Evolutionary conservation across 441 rosid genomes (phyloP).

Genomic region (Pelargonium cotyledonis): DNA sequence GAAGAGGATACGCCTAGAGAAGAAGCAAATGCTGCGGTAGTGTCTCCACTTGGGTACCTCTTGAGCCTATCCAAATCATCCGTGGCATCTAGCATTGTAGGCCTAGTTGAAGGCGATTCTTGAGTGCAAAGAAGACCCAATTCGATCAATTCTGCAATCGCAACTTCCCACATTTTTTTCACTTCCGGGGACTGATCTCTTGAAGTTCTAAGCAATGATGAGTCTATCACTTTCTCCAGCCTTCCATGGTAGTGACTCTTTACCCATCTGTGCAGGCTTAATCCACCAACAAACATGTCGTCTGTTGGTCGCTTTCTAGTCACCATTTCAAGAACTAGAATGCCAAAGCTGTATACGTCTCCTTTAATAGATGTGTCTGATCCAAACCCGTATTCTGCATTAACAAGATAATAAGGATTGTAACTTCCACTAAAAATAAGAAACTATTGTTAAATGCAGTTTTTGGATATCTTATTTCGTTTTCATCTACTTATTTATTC

Average conservation of each 20-base stretch:
- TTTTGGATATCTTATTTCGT: no score
- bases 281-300: slow-evolving; percentile 29
- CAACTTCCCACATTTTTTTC: slow-evolving; percentile 46
- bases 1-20: slow-evolving; percentile 51
- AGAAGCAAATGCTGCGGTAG: slow-evolving; percentile 40
- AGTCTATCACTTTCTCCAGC: slow-evolving; percentile 37
- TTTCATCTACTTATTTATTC: no score
- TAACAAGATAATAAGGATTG: no score
- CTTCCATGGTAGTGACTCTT: slow-evolving; percentile 36
- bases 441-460: no score
- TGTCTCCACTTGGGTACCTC: slow-evolving; percentile 44
- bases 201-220: slow-evolving; percentile 33
- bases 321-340: slow-evolving; percentile 37
- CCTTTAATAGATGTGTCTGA: no score
- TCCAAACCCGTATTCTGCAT: no score
- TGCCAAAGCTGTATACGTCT: no score
- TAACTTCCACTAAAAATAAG: no score
- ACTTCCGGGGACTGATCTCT: slow-evolving; percentile 37
- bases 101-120: slow-evolving; percentile 43
- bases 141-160: slow-evolving; percentile 39
- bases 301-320: slow-evolving; percentile 36
- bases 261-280: slow-evolving; percentile 37
- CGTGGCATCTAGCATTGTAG: slow-evolving; percentile 56
- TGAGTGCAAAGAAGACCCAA: slow-evolving; percentile 55
- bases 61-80: slow-evolving; percentile 48